These are phyloP conservation scores for Psilocybe sp. DNA, from an alignment of 768 basidiomycete genomes.

Conservation along the genomic window DNA sequence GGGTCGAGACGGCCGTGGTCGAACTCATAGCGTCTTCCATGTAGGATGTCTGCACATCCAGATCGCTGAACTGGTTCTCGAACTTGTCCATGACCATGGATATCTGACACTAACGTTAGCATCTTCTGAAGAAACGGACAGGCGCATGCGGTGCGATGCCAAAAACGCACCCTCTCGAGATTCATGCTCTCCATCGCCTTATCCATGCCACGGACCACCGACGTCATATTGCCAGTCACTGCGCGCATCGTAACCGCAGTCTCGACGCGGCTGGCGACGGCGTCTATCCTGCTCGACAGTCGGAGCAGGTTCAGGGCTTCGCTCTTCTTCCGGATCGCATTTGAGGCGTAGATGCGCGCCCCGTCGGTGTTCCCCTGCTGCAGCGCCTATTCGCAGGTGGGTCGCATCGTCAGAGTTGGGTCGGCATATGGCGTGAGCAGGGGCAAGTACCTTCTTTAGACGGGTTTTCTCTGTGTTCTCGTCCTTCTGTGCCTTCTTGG, in stretches of 20 bases:
- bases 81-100: conserved; percentile 99
- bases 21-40: conserved; percentile 97
- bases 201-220: conserved; percentile 97
- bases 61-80: conserved; percentile 91
- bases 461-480: conserved; percentile 85
- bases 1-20: conserved; percentile 89
- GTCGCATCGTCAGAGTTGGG: conserved; percentile 3
- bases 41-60: conserved; percentile 96
- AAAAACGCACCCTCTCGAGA: conserved; percentile 76
- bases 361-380: conserved; percentile 97
- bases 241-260: conserved; percentile 98
- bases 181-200: conserved; percentile 99
- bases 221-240: conserved; percentile 95
- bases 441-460: conserved; percentile 80
- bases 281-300: conserved; percentile 89
- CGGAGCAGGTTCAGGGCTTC: conserved; percentile 90
- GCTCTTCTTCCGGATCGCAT: conserved; percentile 97
- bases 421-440: neutral
- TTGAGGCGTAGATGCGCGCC: conserved; percentile 96
- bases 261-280: conserved; percentile 94
- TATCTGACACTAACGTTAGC: conserved; percentile 52
- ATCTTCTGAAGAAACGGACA: neutral
- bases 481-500: conserved; percentile 97
- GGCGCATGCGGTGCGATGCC: neutral
- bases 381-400: conserved; percentile 61